phyloP scores from a whole-genome alignment of 1,284 basidiomycete species.

The Bondarzewia mesenterica region DNA sequence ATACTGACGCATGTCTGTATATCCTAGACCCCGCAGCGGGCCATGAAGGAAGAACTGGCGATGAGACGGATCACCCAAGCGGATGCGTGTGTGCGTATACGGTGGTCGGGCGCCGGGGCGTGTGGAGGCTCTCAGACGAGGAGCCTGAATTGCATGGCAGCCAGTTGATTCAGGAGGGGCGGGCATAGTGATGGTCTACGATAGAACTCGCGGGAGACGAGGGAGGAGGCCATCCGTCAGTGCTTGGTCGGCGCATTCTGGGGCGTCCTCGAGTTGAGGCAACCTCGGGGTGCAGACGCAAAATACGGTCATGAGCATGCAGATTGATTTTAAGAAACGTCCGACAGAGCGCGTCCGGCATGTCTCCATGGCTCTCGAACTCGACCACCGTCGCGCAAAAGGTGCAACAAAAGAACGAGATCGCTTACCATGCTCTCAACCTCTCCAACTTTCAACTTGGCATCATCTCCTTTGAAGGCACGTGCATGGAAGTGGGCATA shows the following conservation, averaged over 20 bases:
- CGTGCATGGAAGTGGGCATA: no score
- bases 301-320: no score
- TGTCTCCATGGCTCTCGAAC: no score
- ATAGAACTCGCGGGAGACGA: background rate
- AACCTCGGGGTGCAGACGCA: background rate
- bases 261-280: background rate
- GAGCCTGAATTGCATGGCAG: conserved; percentile 2
- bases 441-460: no score
- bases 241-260: background rate
- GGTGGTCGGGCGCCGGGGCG: conserved; percentile 7
- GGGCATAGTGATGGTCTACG: conserved; percentile 5
- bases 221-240: background rate
- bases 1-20: conserved; percentile 10
- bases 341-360: no score
- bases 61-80: conserved; percentile 10
- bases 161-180: conserved; percentile 14
- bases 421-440: no score
- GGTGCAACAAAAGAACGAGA: no score
- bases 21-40: conserved; percentile 4
- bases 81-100: conserved; percentile 2
- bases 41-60: conserved; percentile 4
- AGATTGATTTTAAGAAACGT: no score
- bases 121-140: background rate
- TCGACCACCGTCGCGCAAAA: no score
- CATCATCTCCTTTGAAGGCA: no score